Percentiles rank a stretch among this genome's conserved stretches.
These are phyloP conservation scores for Aspergillus mulundensis DNA, from an alignment of 495 filamentous ascomycete species.

Conservation along the genomic window DNA sequence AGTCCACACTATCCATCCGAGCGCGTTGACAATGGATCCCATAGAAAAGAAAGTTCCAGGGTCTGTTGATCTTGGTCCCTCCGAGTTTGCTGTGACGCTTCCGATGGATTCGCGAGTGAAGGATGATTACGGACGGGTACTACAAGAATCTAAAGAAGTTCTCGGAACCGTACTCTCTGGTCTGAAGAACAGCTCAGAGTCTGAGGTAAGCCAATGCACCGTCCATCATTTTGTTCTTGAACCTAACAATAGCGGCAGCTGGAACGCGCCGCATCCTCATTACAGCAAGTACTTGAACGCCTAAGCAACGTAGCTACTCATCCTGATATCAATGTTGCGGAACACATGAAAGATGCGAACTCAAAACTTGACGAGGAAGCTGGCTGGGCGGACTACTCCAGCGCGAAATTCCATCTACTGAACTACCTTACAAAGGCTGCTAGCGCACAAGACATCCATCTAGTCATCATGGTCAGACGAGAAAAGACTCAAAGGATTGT, in stretches of 20 bases:
- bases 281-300: slow-evolving; percentile 37
- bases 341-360: slow-evolving; percentile 31
- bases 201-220: slow-evolving; percentile 20
- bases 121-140: slow-evolving; percentile 39
- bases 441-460: slow-evolving; percentile 37
- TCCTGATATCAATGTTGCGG: slow-evolving; percentile 49
- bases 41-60: slow-evolving; percentile 30
- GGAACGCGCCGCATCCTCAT: slow-evolving; percentile 22
- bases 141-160: slow-evolving; percentile 23
- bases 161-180: slow-evolving; percentile 23
- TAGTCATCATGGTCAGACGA: slow-evolving; percentile 43
- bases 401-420: slow-evolving; percentile 56
- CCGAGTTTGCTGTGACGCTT: slow-evolving; percentile 42
- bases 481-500: slow-evolving; percentile 45
- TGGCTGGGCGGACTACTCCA: slow-evolving; percentile 52
- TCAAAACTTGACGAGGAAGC: slow-evolving; percentile 43
- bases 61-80: slow-evolving; percentile 38
- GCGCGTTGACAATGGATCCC: slow-evolving; percentile 34
- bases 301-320: slow-evolving; percentile 50
- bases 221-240: background rate
- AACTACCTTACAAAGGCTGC: slow-evolving; percentile 46
- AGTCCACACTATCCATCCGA: slow-evolving; percentile 42
- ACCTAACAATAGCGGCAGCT: slow-evolving; percentile 17
- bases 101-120: slow-evolving; percentile 46
- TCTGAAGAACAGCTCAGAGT: slow-evolving; percentile 9